Evolutionary conservation across 345 rosid genomes (phyloP).

Genomic region (Diplotaxis tenuifolia): DNA sequence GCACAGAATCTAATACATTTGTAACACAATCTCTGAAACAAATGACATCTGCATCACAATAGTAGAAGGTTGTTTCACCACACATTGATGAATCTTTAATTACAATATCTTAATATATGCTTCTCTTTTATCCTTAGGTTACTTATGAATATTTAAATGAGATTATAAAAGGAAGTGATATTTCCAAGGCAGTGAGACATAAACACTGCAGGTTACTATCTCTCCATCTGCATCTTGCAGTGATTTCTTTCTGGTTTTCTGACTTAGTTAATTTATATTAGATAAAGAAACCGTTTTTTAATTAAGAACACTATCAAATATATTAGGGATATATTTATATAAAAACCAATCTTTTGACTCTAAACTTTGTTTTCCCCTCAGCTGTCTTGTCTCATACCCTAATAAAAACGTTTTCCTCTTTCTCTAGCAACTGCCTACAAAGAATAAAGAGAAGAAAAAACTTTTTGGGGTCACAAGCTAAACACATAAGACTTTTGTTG

Average conservation of each 20-base stretch:
- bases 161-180: constrained; percentile 18
- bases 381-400: constrained; percentile 64
- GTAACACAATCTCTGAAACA: constrained; percentile 14
- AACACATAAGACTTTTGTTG: constrained; percentile 28
- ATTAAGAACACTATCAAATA: constrained; percentile 1
- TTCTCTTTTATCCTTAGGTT: background rate
- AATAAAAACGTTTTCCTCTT: constrained; percentile 12
- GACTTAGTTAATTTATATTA: constrained; percentile 15
- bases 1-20: constrained; percentile 10
- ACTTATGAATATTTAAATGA: constrained; percentile 30
- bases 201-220: constrained; percentile 47
- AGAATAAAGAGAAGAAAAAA: constrained; percentile 5
- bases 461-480: constrained; percentile 29
- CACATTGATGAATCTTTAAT: constrained; percentile 12
- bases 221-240: constrained; percentile 20
- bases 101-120: constrained; percentile 12
- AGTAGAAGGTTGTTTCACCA: constrained; percentile 15
- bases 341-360: constrained; percentile 7
- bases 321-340: background rate
- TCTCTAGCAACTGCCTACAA: constrained; percentile 40
- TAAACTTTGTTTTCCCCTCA: constrained; percentile 17
- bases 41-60: constrained; percentile 22
- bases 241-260: constrained; percentile 32
- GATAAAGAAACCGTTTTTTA: background rate
- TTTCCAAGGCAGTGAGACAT: constrained; percentile 45